phyloP scores from a whole-genome alignment of 2,329 filamentous ascomycete species.

The Mariannaea elegans region DNA sequence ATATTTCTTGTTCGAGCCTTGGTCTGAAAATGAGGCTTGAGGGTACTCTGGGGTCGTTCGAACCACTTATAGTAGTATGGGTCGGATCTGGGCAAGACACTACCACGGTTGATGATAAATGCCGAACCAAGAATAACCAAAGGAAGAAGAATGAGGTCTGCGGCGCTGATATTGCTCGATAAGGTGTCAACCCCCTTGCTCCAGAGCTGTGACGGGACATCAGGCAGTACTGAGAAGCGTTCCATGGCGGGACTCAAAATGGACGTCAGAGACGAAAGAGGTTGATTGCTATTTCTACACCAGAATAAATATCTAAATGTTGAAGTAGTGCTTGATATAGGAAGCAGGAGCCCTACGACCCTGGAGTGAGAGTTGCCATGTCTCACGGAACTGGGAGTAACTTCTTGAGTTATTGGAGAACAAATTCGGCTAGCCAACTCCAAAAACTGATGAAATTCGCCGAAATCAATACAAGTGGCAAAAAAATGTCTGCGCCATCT shows the following conservation, averaged over 20 bases:
- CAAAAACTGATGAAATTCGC: neutral
- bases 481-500: neutral
- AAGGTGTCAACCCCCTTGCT: slow-evolving; percentile 11
- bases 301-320: neutral
- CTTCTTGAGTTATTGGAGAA: neutral
- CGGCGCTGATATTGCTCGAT: slow-evolving; percentile 1
- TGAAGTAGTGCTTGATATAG: neutral
- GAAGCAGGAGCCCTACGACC: neutral
- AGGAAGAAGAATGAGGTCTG: slow-evolving; percentile 17
- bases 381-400: neutral
- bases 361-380: neutral
- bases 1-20: slow-evolving; percentile 9
- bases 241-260: slow-evolving; percentile 1
- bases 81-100: slow-evolving; percentile 13
- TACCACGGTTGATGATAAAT: slow-evolving; percentile 15
- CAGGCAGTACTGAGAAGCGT: neutral
- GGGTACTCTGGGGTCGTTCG: slow-evolving; percentile 5
- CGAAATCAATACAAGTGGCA: neutral
- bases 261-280: neutral
- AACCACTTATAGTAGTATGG: slow-evolving; percentile 18
- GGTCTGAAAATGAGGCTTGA: neutral
- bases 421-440: neutral
- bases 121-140: slow-evolving; percentile 9
- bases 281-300: neutral
- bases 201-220: neutral